phyloP scores from a whole-genome alignment of 1,139 yeast genomes.

The Ashbya aceris region DNA sequence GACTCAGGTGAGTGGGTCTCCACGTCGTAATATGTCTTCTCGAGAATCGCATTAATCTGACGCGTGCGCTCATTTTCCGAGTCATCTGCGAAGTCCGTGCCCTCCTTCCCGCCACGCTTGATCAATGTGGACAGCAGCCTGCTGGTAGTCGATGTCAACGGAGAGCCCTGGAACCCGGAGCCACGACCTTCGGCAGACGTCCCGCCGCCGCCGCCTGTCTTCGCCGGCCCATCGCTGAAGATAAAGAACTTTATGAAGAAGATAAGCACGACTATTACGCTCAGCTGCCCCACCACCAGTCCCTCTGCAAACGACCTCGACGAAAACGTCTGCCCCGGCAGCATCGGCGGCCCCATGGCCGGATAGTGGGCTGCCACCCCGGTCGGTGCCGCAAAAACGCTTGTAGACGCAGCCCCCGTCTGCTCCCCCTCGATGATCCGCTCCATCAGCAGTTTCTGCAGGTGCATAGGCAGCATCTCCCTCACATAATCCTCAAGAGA shows the following conservation, averaged over 20 bases:
- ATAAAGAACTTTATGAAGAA: slow-evolving; percentile 80
- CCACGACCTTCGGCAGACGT: slow-evolving; percentile 18
- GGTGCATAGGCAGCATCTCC: slow-evolving; percentile 29
- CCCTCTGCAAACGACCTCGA: slow-evolving; percentile 71
- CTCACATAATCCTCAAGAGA: slow-evolving; percentile 31
- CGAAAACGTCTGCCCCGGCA: slow-evolving; percentile 18
- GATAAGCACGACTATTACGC: slow-evolving; percentile 66
- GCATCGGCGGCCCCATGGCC: slow-evolving; percentile 2
- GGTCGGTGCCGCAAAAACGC: background rate
- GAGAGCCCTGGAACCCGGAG: slow-evolving; percentile 12
- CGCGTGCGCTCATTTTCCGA: slow-evolving; percentile 26
- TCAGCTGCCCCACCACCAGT: slow-evolving; percentile 70
- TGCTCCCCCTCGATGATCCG: background rate
- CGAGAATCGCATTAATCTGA: slow-evolving; percentile 48
- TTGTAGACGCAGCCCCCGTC: background rate
- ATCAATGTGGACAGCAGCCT: slow-evolving; percentile 22
- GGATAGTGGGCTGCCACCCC: background rate
- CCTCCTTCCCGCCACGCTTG: slow-evolving; percentile 26
- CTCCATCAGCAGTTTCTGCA: slow-evolving; percentile 26
- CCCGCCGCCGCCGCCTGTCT: slow-evolving; percentile 26
- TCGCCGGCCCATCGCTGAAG: slow-evolving; percentile 51
- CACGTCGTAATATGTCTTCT: slow-evolving; percentile 88
- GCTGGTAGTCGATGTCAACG: slow-evolving; percentile 24
- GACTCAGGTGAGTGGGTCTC: slow-evolving; percentile 82
- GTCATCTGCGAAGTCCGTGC: slow-evolving; percentile 20